phyloP scores from a whole-genome alignment of 116 monocot species.

The Zostera marina region DNA sequence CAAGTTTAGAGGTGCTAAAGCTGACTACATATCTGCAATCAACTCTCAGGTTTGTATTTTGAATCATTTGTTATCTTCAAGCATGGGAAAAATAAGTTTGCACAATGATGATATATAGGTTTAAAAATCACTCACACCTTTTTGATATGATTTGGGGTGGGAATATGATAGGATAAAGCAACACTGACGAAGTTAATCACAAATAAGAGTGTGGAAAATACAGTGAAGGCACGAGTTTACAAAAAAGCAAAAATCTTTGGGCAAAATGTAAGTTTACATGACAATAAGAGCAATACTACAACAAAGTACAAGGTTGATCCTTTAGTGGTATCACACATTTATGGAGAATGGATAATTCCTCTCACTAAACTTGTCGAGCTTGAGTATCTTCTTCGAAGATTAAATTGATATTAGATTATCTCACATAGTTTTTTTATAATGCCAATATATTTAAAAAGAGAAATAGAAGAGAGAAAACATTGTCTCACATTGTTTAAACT shows the following conservation, averaged over 20 bases:
- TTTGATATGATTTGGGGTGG: neutral
- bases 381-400: slow-evolving; percentile 57
- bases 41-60: slow-evolving; percentile 4
- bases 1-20: slow-evolving; percentile 47
- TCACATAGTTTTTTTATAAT: too few species aligned
- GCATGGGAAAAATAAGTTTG: neutral
- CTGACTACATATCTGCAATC: slow-evolving; percentile 9
- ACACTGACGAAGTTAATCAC: slow-evolving; percentile 51
- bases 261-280: slow-evolving; percentile 29
- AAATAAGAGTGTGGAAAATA: slow-evolving; percentile 41
- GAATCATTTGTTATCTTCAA: neutral
- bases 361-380: slow-evolving; percentile 80
- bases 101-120: too few species aligned
- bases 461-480: too few species aligned
- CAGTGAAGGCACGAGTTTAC: slow-evolving; percentile 52
- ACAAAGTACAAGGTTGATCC: slow-evolving; percentile 52
- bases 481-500: too few species aligned
- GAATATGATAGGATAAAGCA: slow-evolving; percentile 46
- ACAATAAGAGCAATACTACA: neutral
- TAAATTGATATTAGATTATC: neutral
- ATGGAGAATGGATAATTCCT: slow-evolving; percentile 76
- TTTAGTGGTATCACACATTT: slow-evolving; percentile 32
- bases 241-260: slow-evolving; percentile 65
- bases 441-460: too few species aligned
- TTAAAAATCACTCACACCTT: too few species aligned